Base-by-base conservation (phyloP, 331 rosid genomes). In the Quercus phellos region DNA sequence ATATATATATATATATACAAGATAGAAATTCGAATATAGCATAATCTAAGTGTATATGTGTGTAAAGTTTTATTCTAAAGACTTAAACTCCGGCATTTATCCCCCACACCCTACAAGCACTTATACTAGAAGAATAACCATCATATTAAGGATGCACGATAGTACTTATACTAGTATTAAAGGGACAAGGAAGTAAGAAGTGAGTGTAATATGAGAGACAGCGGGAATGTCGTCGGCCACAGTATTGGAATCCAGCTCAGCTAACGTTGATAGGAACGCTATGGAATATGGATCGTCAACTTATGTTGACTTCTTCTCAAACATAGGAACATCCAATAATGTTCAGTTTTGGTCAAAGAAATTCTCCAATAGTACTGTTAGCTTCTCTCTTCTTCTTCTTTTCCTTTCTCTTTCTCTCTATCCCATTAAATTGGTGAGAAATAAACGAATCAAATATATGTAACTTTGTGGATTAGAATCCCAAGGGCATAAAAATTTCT, bases 71-170 rank as follows among this genome's bases (percentile, higher is more conserved):
- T 24, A 24, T 24, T 24, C 26, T 24, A 1, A 24, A 24, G 26
- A 24, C 26, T 24, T 24, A 24, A 24, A 24, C 26, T 24, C 2
- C 0, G 0, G 2, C 0, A 0, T 35, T 35, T 35, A 2, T 0
- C 2, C 2, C 0, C 2, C 9, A 35, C 0, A 35, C 2, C 0
- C 2, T 0, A 6, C 9, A 35, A 6, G 0, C 9, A 35, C 2
- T 35, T 35, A 6, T 35, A 35, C 2, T 35, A 6, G 2, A 6
- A 6, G 9, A 35, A 35, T 34, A 1, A 34, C 2, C 2, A 34
- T 35, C 9, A 35, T 1, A 1, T 0, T 0, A 35, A 35, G 1
- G 0, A 0, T 35, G 8, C 8, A 35, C 42, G 0, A 8, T 35
- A 0, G 2, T 35, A 35, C 2, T 35, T 35, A 6, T 35, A 38